These are phyloP conservation scores for Neonectria sp. DNA, from an alignment of 2,329 filamentous ascomycete species.

Conservation along the genomic window DNA sequence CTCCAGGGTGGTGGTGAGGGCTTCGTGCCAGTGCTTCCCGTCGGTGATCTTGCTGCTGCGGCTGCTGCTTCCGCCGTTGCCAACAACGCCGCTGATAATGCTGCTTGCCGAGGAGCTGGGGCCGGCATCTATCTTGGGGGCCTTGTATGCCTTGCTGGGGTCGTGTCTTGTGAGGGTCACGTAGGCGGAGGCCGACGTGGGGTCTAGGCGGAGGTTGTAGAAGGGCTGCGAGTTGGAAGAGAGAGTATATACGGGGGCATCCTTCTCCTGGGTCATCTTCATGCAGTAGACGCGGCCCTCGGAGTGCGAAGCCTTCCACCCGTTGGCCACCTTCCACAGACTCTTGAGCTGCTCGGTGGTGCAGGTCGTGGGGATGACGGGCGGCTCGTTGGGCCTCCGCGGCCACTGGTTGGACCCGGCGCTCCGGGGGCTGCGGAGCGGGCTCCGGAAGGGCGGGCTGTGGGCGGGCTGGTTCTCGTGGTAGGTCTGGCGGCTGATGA, in stretches of 20 bases:
- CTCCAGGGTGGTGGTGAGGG: constrained; percentile 71
- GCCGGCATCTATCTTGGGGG: constrained; percentile 49
- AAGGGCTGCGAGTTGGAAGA: constrained; percentile 74
- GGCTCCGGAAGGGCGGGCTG: constrained; percentile 40
- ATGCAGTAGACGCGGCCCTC: constrained; percentile 74
- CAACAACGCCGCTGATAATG: constrained; percentile 52
- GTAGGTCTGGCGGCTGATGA: constrained; percentile 78
- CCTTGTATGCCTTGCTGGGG: constrained; percentile 70
- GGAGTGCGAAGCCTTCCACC: constrained; percentile 74
- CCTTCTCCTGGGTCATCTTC: constrained; percentile 68
- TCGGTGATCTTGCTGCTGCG: constrained; percentile 50
- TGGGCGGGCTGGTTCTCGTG: constrained; percentile 42
- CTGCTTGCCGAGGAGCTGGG: constrained; percentile 45
- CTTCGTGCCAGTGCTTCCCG: constrained; percentile 70
- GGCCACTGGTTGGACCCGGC: constrained; percentile 44
- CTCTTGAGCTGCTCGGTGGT: constrained; percentile 74
- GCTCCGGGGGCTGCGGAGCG: constrained; percentile 42
- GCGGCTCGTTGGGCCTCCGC: constrained; percentile 57
- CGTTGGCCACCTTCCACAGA: constrained; percentile 79
- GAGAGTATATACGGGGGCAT: constrained; percentile 77
- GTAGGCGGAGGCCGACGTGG: constrained; percentile 74
- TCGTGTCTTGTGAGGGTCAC: constrained; percentile 73
- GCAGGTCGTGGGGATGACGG: constrained; percentile 64
- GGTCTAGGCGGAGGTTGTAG: constrained; percentile 76
- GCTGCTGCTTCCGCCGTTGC: constrained; percentile 44